Evolutionary conservation across 805 yeast species (phyloP).

Genomic region (Yamadazyma sp.): DNA sequence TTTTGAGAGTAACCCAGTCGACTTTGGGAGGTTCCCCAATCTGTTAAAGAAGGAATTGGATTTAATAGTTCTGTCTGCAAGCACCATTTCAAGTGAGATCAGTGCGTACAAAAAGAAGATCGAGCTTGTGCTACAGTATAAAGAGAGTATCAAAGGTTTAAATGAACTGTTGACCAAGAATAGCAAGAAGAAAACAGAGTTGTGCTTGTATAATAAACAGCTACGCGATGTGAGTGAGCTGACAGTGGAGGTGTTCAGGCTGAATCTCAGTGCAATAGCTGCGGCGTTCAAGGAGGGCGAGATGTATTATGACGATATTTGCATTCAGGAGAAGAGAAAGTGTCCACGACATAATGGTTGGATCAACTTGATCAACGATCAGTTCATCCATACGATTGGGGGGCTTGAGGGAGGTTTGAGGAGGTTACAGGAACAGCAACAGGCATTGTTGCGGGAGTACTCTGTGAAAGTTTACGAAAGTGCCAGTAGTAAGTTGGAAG

Average conservation of each 20-base stretch:
- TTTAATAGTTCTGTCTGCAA: slow-evolving; percentile 19
- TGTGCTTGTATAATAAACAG: slow-evolving; percentile 13
- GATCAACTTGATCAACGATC: slow-evolving; percentile 40
- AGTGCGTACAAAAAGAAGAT: slow-evolving; percentile 15
- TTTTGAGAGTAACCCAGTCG: slow-evolving; percentile 15
- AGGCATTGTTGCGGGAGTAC: slow-evolving; percentile 33
- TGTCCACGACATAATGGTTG: slow-evolving; percentile 58
- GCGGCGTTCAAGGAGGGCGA: slow-evolving; percentile 6
- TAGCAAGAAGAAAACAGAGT: slow-evolving; percentile 15
- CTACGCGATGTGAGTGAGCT: slow-evolving; percentile 9
- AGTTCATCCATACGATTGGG: slow-evolving; percentile 25
- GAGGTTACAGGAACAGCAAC: slow-evolving; percentile 26
- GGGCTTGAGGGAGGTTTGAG: slow-evolving; percentile 36
- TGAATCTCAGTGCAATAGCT: slow-evolving; percentile 3
- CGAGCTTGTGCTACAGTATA: slow-evolving; percentile 27
- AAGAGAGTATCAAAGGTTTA: slow-evolving; percentile 36
- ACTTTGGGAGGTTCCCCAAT: slow-evolving; percentile 19
- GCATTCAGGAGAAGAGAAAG: slow-evolving; percentile 54
- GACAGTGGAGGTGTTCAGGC: slow-evolving; percentile 5
- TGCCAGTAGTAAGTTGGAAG: no score
- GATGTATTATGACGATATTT: slow-evolving; percentile 19
- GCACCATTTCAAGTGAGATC: slow-evolving; percentile 13
- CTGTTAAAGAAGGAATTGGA: slow-evolving; percentile 20
- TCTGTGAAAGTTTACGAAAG: slow-evolving; percentile 35
- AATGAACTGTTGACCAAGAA: slow-evolving; percentile 33